A percentile compares a stretch with the other conserved stretches of the same genome.
Evolutionary conservation across 164 flowering plant species (phyloP).

Genomic region (Cinnamomum micranthum): DNA sequence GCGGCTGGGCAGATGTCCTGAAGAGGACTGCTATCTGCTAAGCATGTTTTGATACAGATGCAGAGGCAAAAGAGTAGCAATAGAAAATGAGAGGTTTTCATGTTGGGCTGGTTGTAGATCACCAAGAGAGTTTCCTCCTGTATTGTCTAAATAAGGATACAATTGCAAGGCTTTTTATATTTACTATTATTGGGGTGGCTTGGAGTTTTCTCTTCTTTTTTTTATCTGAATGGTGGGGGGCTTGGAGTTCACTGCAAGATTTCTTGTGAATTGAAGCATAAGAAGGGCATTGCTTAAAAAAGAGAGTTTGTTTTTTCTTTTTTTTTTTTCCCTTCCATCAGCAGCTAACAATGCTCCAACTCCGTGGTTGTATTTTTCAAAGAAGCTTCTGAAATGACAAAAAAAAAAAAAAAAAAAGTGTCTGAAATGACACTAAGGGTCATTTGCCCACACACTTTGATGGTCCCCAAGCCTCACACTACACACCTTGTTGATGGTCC

Average conservation of each 20-base stretch:
- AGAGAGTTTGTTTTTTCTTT: neutral
- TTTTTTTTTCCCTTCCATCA: neutral
- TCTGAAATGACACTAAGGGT: too few relatives aligned
- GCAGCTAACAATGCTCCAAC: neutral
- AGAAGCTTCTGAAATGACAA: neutral
- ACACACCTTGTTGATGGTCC: too few relatives aligned
- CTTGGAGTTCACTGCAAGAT: conserved; percentile 24
- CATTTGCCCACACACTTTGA: too few relatives aligned
- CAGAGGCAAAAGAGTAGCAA: conserved; percentile 2
- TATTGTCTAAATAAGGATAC: conserved; percentile 5
- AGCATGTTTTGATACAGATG: neutral
- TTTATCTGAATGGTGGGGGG: neutral
- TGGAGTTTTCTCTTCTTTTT: too few relatives aligned
- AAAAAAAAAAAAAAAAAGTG: too few relatives aligned
- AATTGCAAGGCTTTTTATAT: neutral
- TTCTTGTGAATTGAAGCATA: conserved; percentile 10
- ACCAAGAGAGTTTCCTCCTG: neutral
- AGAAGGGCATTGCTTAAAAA: conserved; percentile 15
- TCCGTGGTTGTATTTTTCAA: neutral
- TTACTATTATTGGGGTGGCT: neutral
- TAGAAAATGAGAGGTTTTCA: conserved; percentile 1
- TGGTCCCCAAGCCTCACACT: too few relatives aligned
- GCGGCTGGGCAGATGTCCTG: conserved; percentile 17
- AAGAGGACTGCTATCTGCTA: conserved; percentile 17
- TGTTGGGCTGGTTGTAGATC: neutral